Conservation (phyloP, 441 rosid species). For the Populus hybrid region DNA sequence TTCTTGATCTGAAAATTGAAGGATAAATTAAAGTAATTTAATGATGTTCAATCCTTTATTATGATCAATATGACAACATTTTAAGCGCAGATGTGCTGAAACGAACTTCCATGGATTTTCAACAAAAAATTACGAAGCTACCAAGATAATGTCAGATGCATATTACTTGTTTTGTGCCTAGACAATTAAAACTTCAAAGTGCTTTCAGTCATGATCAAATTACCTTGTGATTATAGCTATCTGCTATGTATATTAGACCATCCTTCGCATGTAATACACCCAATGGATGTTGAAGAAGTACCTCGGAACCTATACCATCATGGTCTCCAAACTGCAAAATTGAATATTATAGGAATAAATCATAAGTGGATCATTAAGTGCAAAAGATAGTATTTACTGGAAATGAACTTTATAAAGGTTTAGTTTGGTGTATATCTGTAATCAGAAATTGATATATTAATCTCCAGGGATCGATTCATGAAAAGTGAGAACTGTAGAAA, state of each 20-base stretch:
- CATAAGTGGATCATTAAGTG: background rate
- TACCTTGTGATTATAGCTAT: constrained; percentile 98
- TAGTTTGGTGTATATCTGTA: background rate
- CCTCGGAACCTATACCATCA: constrained; percentile 88
- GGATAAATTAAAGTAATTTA: background rate
- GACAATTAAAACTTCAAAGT: background rate
- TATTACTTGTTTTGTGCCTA: background rate
- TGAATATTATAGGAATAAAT: background rate
- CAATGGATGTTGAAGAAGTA: constrained; percentile 91
- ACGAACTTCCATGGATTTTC: background rate
- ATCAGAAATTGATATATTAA: background rate
- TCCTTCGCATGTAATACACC: constrained; percentile 76
- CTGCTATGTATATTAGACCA: constrained; percentile 82
- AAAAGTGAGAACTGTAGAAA: background rate
- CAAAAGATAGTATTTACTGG: constrained; percentile 1
- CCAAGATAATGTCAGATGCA: background rate
- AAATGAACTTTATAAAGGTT: background rate
- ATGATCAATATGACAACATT: background rate
- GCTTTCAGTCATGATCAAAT: constrained; percentile 1
- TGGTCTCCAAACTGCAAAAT: constrained; percentile 83
- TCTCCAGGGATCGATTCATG: background rate
- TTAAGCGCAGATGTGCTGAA: background rate
- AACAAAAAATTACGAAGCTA: background rate
- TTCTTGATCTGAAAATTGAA: constrained; percentile 67
- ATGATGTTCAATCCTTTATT: background rate